Conservation (phyloP, 345 rosid species). For the Ceriops decandra region DNA sequence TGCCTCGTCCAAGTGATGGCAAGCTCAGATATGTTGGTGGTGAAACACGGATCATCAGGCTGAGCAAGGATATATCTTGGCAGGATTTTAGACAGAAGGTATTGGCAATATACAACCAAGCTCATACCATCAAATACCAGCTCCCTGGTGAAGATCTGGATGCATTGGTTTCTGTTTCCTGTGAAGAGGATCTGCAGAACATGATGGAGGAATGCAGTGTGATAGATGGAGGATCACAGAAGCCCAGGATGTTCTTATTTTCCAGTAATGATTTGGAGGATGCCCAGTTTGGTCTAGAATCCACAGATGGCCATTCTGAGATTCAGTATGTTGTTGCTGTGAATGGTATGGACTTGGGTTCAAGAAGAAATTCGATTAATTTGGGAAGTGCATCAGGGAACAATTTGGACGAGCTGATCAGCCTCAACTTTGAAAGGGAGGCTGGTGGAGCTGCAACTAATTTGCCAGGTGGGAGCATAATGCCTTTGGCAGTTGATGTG, state of each 20-base stretch:
- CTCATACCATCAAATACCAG: conserved; percentile 27
- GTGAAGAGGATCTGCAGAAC: conserved; percentile 36
- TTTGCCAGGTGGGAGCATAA: conserved; percentile 7
- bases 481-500: conserved; percentile 4
- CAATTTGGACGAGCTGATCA: conserved; percentile 28
- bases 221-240: conserved; percentile 25
- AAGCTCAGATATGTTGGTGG: conserved; percentile 36
- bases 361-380: conserved; percentile 28
- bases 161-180: conserved; percentile 31
- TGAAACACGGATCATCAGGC: conserved; percentile 27
- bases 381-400: conserved; percentile 21
- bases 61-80: conserved; percentile 28
- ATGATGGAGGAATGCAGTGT: conserved; percentile 36
- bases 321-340: conserved; percentile 34
- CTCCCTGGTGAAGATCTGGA: conserved; percentile 39
- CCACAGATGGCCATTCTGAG: conserved; percentile 28
- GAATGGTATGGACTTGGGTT: conserved; percentile 31
- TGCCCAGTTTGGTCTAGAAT: conserved; percentile 22
- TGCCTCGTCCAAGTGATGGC: conserved; percentile 36
- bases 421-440: conserved; percentile 20
- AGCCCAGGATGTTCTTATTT: conserved; percentile 32
- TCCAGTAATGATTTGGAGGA: conserved; percentile 27
- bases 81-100: conserved; percentile 27
- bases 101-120: conserved; percentile 20
- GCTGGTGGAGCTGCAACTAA: conserved; percentile 2